Conservation (phyloP, 1,139 yeast genomes). For the Sugiyamaella neomexicana region DNA sequence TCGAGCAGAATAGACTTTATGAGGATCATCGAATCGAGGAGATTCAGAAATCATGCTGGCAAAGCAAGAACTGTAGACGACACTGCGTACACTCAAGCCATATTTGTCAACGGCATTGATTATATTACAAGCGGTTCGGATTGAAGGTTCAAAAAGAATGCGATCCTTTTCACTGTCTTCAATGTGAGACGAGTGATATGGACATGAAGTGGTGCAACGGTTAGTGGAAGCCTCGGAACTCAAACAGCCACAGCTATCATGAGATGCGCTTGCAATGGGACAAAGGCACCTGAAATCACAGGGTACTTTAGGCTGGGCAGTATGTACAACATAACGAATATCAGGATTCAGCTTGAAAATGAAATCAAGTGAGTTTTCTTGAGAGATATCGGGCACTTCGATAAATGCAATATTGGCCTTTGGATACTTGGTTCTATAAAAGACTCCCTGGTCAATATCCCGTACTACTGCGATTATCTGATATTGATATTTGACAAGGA, state of each 20-base stretch:
- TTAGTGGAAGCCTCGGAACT: too few relatives aligned
- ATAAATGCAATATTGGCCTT: constrained; percentile 45
- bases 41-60: constrained; percentile 32
- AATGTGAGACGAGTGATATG: constrained; percentile 20
- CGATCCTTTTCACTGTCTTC: constrained; percentile 40
- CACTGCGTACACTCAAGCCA: constrained; percentile 26
- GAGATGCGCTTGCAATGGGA: too few relatives aligned
- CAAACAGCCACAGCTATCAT: not conserved
- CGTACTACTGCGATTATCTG: constrained; percentile 62
- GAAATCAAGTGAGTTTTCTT: constrained; percentile 52
- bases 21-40: constrained; percentile 30
- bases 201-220: constrained; percentile 44
- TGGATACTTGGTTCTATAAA: constrained; percentile 45
- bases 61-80: constrained; percentile 33
- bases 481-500: constrained; percentile 43
- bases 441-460: constrained; percentile 43
- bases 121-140: constrained; percentile 28
- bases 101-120: constrained; percentile 28
- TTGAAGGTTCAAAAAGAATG: constrained; percentile 30
- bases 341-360: constrained; percentile 49
- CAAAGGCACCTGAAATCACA: constrained; percentile 3
- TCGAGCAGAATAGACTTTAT: constrained; percentile 28
- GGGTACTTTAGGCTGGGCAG: constrained; percentile 58
- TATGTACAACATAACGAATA: constrained; percentile 55
- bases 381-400: constrained; percentile 51